Conservation (phyloP, 768 basidiomycete species). For the Tephrocybe sp. region DNA sequence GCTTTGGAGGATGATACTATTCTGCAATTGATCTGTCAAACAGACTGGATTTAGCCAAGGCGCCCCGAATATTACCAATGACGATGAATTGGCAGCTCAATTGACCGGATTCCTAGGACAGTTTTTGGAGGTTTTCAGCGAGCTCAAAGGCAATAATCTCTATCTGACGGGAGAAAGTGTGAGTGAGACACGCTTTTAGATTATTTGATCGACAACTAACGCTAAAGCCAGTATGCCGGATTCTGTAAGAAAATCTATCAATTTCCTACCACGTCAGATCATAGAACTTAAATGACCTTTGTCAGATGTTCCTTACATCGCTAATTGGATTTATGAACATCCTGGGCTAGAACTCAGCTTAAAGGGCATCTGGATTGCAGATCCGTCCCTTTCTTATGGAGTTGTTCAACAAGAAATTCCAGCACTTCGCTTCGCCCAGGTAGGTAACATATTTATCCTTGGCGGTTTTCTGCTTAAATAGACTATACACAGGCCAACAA, state of each 20-base stretch:
- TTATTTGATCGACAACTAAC: background rate
- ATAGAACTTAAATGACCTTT: background rate
- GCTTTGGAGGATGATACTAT: background rate
- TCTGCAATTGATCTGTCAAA: background rate
- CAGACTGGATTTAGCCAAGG: slow-evolving; percentile 73
- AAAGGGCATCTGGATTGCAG: slow-evolving; percentile 66
- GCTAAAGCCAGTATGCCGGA: slow-evolving; percentile 57
- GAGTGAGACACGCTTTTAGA: slow-evolving; percentile 21
- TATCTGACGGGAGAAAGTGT: slow-evolving; percentile 71
- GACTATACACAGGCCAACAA: slow-evolving; percentile 41
- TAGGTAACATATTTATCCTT: slow-evolving; percentile 8
- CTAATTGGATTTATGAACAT: slow-evolving; percentile 68
- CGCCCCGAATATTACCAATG: slow-evolving; percentile 54
- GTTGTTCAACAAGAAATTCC: slow-evolving; percentile 66
- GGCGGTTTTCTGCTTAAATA: background rate
- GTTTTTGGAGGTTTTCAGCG: slow-evolving; percentile 63
- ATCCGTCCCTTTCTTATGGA: slow-evolving; percentile 44
- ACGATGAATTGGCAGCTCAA: slow-evolving; percentile 57
- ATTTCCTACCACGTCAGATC: background rate
- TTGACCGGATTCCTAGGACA: slow-evolving; percentile 58
- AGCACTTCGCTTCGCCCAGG: slow-evolving; percentile 58
- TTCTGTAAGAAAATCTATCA: slow-evolving; percentile 45
- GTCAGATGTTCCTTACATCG: slow-evolving; percentile 53
- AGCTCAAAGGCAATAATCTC: slow-evolving; percentile 67
- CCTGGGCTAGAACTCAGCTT: slow-evolving; percentile 52